These are phyloP conservation scores for Neonectria punicea DNA, from an alignment of 2,329 filamentous ascomycete genomes.

Conservation along the genomic window DNA sequence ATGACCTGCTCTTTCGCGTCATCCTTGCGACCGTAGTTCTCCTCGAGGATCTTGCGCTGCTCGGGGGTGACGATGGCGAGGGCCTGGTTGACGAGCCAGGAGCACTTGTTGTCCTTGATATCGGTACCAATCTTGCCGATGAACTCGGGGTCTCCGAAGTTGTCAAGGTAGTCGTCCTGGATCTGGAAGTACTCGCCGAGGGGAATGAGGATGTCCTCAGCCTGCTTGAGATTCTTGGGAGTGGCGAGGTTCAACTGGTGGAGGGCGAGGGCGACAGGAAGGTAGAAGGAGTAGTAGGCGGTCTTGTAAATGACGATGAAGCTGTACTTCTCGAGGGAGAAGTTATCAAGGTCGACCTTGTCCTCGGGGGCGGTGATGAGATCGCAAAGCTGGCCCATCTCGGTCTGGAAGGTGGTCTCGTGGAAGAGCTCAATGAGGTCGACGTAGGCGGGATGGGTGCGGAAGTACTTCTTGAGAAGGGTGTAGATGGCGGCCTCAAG, in stretches of 20 bases:
- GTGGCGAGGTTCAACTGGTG: constrained; percentile 87
- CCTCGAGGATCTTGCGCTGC: constrained; percentile 87
- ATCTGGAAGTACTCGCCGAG: constrained; percentile 99
- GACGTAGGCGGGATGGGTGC: constrained; percentile 84
- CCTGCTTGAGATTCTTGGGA: constrained; percentile 86
- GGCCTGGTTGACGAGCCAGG: constrained; percentile 97
- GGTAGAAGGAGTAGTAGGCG: constrained; percentile 98
- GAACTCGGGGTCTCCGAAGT: constrained; percentile 90
- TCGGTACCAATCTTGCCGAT: constrained; percentile 99
- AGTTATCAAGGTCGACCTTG: constrained; percentile 91
- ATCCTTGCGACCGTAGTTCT: constrained; percentile 95
- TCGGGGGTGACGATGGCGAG: constrained; percentile 82
- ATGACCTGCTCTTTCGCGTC: constrained; percentile 82
- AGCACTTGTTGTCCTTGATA: constrained; percentile 99
- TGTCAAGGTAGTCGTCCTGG: constrained; percentile 99
- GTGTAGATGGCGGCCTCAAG: constrained; percentile 91
- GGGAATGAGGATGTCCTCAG: constrained; percentile 92
- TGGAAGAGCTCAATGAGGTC: constrained; percentile 97
- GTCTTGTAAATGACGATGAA: constrained; percentile 99
- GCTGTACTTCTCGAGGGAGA: constrained; percentile 92
- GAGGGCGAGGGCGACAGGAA: constrained; percentile 91
- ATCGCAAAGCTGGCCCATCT: constrained; percentile 94
- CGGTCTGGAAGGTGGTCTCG: constrained; percentile 92
- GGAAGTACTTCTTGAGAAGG: constrained; percentile 94
- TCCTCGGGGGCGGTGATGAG: constrained; percentile 96